phyloP scores from a whole-genome alignment of 2,329 filamentous ascomycete species.

The Diatrype stigma region DNA sequence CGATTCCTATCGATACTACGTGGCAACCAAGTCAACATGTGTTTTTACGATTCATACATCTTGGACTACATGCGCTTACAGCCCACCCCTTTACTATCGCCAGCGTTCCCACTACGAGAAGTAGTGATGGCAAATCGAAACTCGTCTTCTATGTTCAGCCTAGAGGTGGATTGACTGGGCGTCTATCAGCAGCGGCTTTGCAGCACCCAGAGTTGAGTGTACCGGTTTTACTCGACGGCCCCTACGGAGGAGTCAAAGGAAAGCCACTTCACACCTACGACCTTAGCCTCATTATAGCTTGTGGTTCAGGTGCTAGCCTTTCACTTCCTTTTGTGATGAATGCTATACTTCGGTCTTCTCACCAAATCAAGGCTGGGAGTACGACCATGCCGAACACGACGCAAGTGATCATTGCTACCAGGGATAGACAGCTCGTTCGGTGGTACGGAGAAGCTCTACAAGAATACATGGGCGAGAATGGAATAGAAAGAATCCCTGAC shows the following conservation, averaged over 20 bases:
- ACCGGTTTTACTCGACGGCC: conserved; percentile 52
- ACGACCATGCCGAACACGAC: conserved; percentile 7
- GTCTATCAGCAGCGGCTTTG: conserved; percentile 35
- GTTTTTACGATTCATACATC: conserved; percentile 47
- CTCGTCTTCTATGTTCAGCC: conserved; percentile 51
- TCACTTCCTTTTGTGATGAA: conserved; percentile 45
- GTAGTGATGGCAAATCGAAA: conserved; percentile 24
- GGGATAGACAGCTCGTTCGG: conserved; percentile 21
- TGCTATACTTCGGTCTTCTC: conserved; percentile 16
- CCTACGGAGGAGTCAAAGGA: conserved; percentile 49
- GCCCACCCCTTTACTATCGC: conserved; percentile 54
- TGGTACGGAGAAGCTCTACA: conserved; percentile 26
- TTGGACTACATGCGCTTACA: conserved; percentile 39
- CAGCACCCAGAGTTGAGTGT: conserved; percentile 33
- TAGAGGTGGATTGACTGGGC: conserved; percentile 44
- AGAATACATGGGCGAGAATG: conserved; percentile 18
- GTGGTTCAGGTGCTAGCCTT: conserved; percentile 54
- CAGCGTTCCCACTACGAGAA: conserved; percentile 34
- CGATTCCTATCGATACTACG: conserved; percentile 36
- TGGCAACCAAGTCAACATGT: conserved; percentile 53
- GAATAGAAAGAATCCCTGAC: conserved; percentile 9
- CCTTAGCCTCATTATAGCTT: conserved; percentile 44
- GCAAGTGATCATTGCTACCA: conserved; percentile 25
- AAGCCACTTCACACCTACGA: conserved; percentile 36
- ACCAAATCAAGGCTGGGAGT: conserved; percentile 2